Conservation (phyloP, 2,329 filamentous ascomycete species). For the Fonsecaea pedrosoi region DNA sequence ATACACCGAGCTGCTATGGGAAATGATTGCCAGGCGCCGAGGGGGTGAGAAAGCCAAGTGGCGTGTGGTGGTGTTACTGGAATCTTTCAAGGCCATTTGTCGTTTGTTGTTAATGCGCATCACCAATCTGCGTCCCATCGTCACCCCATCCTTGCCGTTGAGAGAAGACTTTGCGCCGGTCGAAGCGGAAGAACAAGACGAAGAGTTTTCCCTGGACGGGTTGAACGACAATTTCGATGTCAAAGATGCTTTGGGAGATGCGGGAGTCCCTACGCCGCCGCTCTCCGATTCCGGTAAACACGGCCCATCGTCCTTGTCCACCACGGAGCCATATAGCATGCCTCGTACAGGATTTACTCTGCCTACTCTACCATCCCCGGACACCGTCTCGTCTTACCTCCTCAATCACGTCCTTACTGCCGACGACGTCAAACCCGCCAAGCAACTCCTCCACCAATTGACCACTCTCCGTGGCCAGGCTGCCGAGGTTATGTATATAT, state of each 20-base stretch:
- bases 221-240: slow-evolving; percentile 38
- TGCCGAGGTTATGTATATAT: slow-evolving; percentile 89
- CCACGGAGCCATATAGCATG: slow-evolving; percentile 80
- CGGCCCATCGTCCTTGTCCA: slow-evolving; percentile 42
- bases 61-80: slow-evolving; percentile 84
- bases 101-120: slow-evolving; percentile 78
- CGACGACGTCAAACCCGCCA: slow-evolving; percentile 94
- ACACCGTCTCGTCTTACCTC: slow-evolving; percentile 85
- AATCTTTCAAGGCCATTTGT: slow-evolving; percentile 85
- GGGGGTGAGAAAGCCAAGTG: slow-evolving; percentile 81
- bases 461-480: slow-evolving; percentile 74
- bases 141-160: slow-evolving; percentile 84
- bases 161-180: slow-evolving; percentile 70
- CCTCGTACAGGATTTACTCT: slow-evolving; percentile 88
- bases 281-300: slow-evolving; percentile 38
- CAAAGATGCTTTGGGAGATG: slow-evolving; percentile 34
- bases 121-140: slow-evolving; percentile 80
- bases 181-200: slow-evolving; percentile 61
- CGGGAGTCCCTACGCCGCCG: slow-evolving; percentile 39
- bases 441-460: slow-evolving; percentile 78
- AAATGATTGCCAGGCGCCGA: slow-evolving; percentile 90
- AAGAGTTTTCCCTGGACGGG: slow-evolving; percentile 48
- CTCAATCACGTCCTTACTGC: slow-evolving; percentile 89
- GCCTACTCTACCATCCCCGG: slow-evolving; percentile 78
- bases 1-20: slow-evolving; percentile 94